Conservation (phyloP, 306 rosid species). For the Fragaria ananassa region DNA sequence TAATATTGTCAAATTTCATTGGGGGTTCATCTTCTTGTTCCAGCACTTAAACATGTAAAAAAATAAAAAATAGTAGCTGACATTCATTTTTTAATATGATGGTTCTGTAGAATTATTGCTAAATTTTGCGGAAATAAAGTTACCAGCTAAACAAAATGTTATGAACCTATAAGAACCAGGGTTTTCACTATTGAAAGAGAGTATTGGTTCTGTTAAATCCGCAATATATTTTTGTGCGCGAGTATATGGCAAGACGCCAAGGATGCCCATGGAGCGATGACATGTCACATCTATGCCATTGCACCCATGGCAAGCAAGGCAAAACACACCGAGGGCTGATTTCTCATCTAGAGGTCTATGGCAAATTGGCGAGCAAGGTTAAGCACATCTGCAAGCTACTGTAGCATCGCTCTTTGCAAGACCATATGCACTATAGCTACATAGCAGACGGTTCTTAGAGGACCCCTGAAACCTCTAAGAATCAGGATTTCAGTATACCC, state of each 20-base stretch:
- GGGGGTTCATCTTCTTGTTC: background rate
- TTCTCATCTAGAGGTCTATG: no score
- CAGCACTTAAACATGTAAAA: background rate
- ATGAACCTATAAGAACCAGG: background rate
- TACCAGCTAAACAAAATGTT: background rate
- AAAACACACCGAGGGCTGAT: no score
- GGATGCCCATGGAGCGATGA: background rate
- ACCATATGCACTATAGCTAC: no score
- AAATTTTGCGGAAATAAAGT: background rate
- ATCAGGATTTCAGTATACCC: no score
- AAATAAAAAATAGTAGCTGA: background rate
- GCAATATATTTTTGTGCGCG: background rate
- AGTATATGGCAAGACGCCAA: background rate
- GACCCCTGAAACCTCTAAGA: no score
- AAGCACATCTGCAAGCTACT: no score
- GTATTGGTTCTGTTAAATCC: background rate
- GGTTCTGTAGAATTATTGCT: background rate
- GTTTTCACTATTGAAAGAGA: background rate
- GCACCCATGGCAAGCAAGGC: no score
- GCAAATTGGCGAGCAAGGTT: no score
- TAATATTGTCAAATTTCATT: background rate
- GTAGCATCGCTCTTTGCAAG: no score
- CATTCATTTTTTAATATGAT: background rate
- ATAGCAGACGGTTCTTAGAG: no score
- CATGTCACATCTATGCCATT: no score